Evolutionary conservation across 139 green algal species (phyloP), one percentile per base, ranked within the genome.

Genomic region (Chlorella sorokiniana): DNA sequence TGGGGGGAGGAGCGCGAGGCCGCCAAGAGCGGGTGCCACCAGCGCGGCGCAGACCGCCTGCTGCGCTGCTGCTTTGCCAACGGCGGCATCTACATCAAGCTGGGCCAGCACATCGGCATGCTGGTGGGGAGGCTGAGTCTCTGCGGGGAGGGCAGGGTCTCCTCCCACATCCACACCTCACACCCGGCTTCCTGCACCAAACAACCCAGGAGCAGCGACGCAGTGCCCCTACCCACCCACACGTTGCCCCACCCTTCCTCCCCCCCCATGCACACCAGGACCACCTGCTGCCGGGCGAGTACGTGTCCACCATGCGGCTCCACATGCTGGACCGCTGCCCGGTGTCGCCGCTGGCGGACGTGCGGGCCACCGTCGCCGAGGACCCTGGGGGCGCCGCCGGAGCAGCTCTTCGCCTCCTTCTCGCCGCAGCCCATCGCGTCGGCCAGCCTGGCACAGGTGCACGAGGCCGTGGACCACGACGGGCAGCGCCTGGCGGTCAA

Each of bases 381-480:
- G 95, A 97, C 78, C 85, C n/a, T 99, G 52, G 95, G 95, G 1
- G 63, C 38, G 23, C 86, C 93, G 16, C 72, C 95, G 11, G 83
- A 92, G 18, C 80, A 89, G 16, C 54, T 99, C 2, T 99, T 98
- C 84, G 86, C 83, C 8, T 86, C 96, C 70, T 96, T 98, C 76
- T 87, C 79, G 0, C 85, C 86, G 6, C 61, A 92, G 62, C 96
- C 96, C 10, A 90, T 99, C 6, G 96, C 95, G 6, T 92, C 92
- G 11, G 96, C 96, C 38, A 96, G 90, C 8, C 86, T 99, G 25
- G 96, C 96, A 6, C 87, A 96, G 91, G 95, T 98, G 41, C 95
- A 98, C 76, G 85, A 87, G 37, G 95, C 95, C 3, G 51, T 68
- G 0, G 81, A 84, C 41, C 86, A 93, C 65, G 84, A 94, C 59